Evolutionary conservation across 345 rosid genomes (phyloP).

Genomic region (Hibiscus tridactylites): DNA sequence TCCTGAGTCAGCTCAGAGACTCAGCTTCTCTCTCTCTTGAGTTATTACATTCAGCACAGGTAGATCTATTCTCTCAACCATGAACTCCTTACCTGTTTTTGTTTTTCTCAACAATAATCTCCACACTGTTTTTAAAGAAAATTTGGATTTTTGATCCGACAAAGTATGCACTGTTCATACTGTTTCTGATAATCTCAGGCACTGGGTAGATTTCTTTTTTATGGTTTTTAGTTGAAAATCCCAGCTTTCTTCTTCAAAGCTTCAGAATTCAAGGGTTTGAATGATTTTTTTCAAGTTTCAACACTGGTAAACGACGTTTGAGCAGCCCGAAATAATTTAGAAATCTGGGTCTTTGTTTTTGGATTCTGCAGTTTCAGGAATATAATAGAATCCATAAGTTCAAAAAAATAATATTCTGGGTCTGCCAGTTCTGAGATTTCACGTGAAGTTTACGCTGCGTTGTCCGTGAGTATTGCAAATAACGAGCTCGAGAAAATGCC

Average conservation of each 20-base stretch:
- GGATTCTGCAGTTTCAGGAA: neutral
- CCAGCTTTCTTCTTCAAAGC: neutral
- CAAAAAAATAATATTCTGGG: neutral
- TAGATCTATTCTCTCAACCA: neutral
- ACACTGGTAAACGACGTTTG: neutral
- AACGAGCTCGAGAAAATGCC: slow-evolving; percentile 1
- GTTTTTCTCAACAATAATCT: neutral
- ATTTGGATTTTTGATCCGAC: neutral
- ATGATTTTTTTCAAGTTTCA: neutral
- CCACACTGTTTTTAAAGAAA: neutral
- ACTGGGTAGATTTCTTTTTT: neutral
- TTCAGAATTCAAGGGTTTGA: neutral
- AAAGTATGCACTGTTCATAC: neutral
- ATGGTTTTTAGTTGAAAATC: neutral
- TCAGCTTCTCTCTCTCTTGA: neutral
- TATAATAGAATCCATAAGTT: neutral
- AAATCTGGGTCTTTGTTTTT: neutral
- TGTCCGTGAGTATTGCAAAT: slow-evolving; percentile 12
- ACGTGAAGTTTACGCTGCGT: slow-evolving; percentile 8
- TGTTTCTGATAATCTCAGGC: neutral
- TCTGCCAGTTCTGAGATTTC: slow-evolving; percentile 15
- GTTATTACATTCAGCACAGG: neutral
- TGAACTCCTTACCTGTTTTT: neutral
- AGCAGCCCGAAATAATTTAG: slow-evolving; percentile 1
- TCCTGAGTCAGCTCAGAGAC: neutral